These are phyloP conservation scores for Diaporthe ampelina DNA, from an alignment of 2,329 filamentous ascomycete species.

Conservation along the genomic window DNA sequence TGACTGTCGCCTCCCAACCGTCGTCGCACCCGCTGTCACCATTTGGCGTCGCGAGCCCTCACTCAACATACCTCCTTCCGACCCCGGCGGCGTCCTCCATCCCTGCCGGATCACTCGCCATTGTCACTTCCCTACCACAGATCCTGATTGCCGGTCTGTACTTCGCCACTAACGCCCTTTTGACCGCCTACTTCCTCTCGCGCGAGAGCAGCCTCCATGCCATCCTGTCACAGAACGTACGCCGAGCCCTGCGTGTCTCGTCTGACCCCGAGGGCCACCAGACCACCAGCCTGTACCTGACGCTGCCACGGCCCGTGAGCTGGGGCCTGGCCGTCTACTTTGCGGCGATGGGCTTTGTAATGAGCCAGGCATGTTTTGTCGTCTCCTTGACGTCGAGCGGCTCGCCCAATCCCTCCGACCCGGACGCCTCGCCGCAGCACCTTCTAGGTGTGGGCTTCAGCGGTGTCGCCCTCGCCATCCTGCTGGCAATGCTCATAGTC, in stretches of 20 bases:
- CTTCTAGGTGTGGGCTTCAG: slow-evolving; percentile 58
- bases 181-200: slow-evolving; percentile 64
- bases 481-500: slow-evolving; percentile 56
- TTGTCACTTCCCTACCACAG: slow-evolving; percentile 63
- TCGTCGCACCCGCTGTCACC: slow-evolving; percentile 47
- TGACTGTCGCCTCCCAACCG: slow-evolving; percentile 46
- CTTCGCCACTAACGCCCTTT: slow-evolving; percentile 60
- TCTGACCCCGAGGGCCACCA: slow-evolving; percentile 59
- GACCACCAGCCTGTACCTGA: slow-evolving; percentile 63
- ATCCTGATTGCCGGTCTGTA: slow-evolving; percentile 63
- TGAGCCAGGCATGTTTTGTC: slow-evolving; percentile 61
- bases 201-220: slow-evolving; percentile 64
- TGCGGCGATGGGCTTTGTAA: slow-evolving; percentile 58
- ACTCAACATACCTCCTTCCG: slow-evolving; percentile 51
- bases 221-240: neutral
- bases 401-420: slow-evolving; percentile 3
- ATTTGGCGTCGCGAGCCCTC: slow-evolving; percentile 56
- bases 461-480: slow-evolving; percentile 57
- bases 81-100: slow-evolving; percentile 45
- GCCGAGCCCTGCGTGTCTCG: slow-evolving; percentile 59
- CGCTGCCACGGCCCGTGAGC: slow-evolving; percentile 61
- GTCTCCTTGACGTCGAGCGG: slow-evolving; percentile 43
- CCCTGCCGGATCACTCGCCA: slow-evolving; percentile 45
- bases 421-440: slow-evolving; percentile 35
- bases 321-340: slow-evolving; percentile 61